phyloP scores from a whole-genome alignment of 2,329 filamentous ascomycete genomes.

The Penicillium sp. region DNA sequence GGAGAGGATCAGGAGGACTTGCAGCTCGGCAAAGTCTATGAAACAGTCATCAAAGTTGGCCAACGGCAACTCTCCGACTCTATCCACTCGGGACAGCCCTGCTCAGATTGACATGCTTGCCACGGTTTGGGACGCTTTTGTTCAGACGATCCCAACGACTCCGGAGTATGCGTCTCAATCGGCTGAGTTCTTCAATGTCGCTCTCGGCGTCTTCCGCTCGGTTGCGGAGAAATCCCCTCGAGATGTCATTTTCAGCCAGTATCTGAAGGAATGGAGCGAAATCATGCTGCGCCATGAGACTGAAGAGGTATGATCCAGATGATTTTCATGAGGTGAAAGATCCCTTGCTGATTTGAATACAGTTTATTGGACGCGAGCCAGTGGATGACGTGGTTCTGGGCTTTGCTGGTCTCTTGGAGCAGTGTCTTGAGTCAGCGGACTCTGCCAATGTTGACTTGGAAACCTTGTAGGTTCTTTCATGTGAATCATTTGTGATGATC shows the following conservation, averaged over 20 bases:
- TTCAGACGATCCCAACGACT: conserved; percentile 48
- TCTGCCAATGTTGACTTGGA: conserved; percentile 40
- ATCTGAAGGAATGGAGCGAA: conserved; percentile 51
- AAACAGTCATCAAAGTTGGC: conserved; percentile 35
- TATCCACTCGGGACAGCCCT: conserved; percentile 33
- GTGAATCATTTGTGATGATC: not conserved
- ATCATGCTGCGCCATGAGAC: conserved; percentile 52
- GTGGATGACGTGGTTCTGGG: conserved; percentile 52
- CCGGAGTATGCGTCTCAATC: conserved; percentile 46
- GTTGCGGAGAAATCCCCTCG: conserved; percentile 48
- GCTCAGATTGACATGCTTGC: conserved; percentile 48
- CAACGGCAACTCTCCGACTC: conserved; percentile 24
- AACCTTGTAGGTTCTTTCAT: conserved; percentile 38
- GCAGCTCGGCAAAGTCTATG: conserved; percentile 39
- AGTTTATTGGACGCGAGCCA: conserved; percentile 55
- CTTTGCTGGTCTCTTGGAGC: conserved; percentile 51
- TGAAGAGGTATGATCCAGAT: conserved; percentile 43
- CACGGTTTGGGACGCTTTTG: conserved; percentile 54
- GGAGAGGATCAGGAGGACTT: conserved; percentile 48
- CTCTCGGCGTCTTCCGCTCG: conserved; percentile 50
- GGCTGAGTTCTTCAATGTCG: conserved; percentile 55
- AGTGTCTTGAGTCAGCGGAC: conserved; percentile 49
- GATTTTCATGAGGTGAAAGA: not conserved
- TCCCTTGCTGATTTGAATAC: conserved; percentile 29
- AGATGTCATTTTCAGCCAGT: conserved; percentile 47